Evolutionary conservation across 164 flowering plant species (phyloP).

Genomic region (Liriodendron chinense): DNA sequence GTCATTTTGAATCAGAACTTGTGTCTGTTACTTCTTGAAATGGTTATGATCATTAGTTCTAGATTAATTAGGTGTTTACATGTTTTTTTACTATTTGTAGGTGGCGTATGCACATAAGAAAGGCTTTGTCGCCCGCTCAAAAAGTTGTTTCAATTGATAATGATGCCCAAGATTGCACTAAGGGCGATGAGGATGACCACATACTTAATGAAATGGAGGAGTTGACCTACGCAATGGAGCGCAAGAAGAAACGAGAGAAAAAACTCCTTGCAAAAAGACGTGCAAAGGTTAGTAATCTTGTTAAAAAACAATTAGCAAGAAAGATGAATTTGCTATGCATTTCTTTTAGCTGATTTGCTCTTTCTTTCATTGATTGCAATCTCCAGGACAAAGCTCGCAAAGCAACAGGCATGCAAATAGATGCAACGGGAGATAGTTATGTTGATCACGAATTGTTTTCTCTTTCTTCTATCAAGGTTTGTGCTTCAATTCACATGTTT

Average conservation of each 20-base stretch:
- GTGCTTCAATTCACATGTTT: background rate
- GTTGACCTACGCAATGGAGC: slow-evolving; percentile 69
- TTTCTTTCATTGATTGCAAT: slow-evolving; percentile 1
- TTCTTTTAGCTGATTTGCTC: background rate
- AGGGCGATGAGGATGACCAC: slow-evolving; percentile 67
- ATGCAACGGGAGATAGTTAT: slow-evolving; percentile 78
- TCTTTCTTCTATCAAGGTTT: slow-evolving; percentile 84
- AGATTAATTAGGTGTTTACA: background rate
- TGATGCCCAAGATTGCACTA: slow-evolving; percentile 30
- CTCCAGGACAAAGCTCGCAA: slow-evolving; percentile 85
- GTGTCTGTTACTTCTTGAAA: background rate
- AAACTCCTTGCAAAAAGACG: slow-evolving; percentile 66
- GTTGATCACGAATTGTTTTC: slow-evolving; percentile 79
- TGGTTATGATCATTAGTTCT: background rate
- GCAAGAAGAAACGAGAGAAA: slow-evolving; percentile 75
- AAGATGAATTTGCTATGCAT: background rate
- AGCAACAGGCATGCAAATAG: slow-evolving; percentile 74
- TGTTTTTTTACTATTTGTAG: slow-evolving; percentile 31
- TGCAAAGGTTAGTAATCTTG: slow-evolving; percentile 58
- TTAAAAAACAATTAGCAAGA: background rate
- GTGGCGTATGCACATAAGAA: slow-evolving; percentile 80
- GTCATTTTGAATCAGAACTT: background rate
- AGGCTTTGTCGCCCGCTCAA: slow-evolving; percentile 59
- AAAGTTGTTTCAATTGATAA: slow-evolving; percentile 27
- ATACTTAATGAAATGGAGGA: slow-evolving; percentile 92